Conservation (phyloP, 176 grass and related monocot species). For the Miscanthus lutarioriparius region DNA sequence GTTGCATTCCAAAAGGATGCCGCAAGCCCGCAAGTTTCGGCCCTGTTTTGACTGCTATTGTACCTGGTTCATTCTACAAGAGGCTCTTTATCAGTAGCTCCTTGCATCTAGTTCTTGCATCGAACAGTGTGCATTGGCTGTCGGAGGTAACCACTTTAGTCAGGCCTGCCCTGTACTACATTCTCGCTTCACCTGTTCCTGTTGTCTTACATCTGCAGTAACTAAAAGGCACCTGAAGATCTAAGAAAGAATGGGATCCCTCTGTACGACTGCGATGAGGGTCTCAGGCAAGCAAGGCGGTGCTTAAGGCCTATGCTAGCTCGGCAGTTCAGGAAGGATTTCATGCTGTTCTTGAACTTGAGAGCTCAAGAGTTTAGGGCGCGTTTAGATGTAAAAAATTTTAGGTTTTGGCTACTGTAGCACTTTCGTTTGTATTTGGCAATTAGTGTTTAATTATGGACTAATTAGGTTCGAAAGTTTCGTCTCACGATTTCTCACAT, state of each 20-base stretch:
- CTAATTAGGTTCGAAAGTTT: too few species aligned
- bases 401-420: too few species aligned
- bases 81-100: neutral
- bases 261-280: neutral
- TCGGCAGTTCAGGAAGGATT: neutral
- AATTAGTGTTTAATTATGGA: too few species aligned
- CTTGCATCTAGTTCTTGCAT: neutral
- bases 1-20: neutral
- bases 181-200: too few species aligned
- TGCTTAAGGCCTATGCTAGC: neutral
- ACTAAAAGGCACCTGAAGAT: neutral
- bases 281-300: neutral
- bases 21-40: neutral
- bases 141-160: too few species aligned
- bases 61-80: slow-evolving; percentile 13
- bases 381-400: too few species aligned
- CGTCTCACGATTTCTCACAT: too few species aligned
- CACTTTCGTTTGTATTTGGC: too few species aligned
- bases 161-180: too few species aligned
- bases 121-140: neutral
- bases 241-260: neutral
- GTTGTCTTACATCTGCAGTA: neutral
- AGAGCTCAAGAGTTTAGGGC: neutral
- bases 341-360: neutral
- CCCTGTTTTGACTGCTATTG: slow-evolving; percentile 5